Conservation (phyloP, 495 filamentous ascomycete genomes). For the Haplographium delicatum region DNA sequence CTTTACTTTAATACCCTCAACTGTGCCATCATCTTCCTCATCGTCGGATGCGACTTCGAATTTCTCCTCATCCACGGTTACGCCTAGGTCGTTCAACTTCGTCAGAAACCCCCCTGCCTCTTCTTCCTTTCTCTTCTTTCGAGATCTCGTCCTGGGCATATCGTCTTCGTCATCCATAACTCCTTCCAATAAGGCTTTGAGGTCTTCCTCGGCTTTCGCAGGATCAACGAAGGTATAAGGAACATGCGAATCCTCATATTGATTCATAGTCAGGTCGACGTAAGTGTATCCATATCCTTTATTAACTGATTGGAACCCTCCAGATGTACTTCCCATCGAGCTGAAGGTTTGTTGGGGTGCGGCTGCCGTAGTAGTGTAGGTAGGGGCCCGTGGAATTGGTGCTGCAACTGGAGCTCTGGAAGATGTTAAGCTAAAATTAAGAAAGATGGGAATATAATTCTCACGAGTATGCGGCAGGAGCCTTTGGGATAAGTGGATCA, state of each 20-base stretch:
- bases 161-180: constrained; percentile 81
- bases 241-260: constrained; percentile 10
- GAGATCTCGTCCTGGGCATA: constrained; percentile 44
- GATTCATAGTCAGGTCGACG: constrained; percentile 24
- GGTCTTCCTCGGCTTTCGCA: constrained; percentile 71
- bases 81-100: constrained; percentile 56
- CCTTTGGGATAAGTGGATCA: constrained; percentile 15
- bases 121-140: constrained; percentile 46
- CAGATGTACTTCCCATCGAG: constrained; percentile 21
- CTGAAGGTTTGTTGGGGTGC: constrained; percentile 17
- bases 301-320: constrained; percentile 14
- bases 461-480: constrained; percentile 9
- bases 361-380: constrained; percentile 21
- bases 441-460: not conserved
- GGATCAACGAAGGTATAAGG: constrained; percentile 66
- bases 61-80: constrained; percentile 38
- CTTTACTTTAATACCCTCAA: constrained; percentile 80
- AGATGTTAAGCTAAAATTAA: too few relatives aligned
- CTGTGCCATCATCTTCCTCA: constrained; percentile 64
- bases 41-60: constrained; percentile 43
- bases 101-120: constrained; percentile 42
- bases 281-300: constrained; percentile 6
- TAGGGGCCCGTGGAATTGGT: constrained; percentile 1
- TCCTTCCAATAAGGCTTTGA: constrained; percentile 83
- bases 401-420: constrained; percentile 9